Conservation (phyloP, 202 grass and related monocot genomes). For the Cymbopogon flexuosus region DNA sequence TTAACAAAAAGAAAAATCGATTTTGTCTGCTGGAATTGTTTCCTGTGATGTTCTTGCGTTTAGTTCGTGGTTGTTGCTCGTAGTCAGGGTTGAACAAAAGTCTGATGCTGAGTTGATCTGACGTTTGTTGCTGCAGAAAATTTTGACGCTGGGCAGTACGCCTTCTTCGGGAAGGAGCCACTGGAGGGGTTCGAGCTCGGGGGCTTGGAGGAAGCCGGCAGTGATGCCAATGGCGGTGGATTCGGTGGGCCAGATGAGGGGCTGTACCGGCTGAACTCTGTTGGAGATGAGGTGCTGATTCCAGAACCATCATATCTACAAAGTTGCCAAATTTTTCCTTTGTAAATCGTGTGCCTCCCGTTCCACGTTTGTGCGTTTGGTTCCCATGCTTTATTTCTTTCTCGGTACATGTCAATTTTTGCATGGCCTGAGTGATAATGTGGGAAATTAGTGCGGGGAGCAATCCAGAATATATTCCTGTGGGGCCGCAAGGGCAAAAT, state of each 20-base stretch:
- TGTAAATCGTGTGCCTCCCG: neutral
- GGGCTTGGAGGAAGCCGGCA: constrained; percentile 53
- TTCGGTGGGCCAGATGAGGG: constrained; percentile 50
- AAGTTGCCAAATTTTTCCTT: constrained; percentile 8
- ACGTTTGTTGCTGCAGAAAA: constrained; percentile 48
- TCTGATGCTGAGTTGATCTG: constrained; percentile 17
- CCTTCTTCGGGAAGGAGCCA: constrained; percentile 70
- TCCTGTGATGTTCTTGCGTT: neutral
- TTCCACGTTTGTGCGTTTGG: constrained; percentile 17
- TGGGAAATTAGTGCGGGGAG: constrained; percentile 26
- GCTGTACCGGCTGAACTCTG: constrained; percentile 49
- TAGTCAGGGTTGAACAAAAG: neutral
- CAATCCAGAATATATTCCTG: constrained; percentile 37
- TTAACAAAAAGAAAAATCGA: neutral
- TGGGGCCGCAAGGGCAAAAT: constrained; percentile 29
- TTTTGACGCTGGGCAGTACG: constrained; percentile 84
- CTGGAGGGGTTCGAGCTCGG: constrained; percentile 61
- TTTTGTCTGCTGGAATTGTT: neutral
- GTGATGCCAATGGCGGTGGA: constrained; percentile 41
- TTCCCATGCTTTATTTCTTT: constrained; percentile 25
- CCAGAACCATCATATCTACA: neutral
- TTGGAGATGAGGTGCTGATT: constrained; percentile 64
- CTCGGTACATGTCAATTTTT: constrained; percentile 6
- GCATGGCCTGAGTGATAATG: constrained; percentile 18
- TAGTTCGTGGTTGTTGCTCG: neutral